Evolutionary conservation across 345 rosid genomes (phyloP).

Genomic region (Passiflora organensis): DNA sequence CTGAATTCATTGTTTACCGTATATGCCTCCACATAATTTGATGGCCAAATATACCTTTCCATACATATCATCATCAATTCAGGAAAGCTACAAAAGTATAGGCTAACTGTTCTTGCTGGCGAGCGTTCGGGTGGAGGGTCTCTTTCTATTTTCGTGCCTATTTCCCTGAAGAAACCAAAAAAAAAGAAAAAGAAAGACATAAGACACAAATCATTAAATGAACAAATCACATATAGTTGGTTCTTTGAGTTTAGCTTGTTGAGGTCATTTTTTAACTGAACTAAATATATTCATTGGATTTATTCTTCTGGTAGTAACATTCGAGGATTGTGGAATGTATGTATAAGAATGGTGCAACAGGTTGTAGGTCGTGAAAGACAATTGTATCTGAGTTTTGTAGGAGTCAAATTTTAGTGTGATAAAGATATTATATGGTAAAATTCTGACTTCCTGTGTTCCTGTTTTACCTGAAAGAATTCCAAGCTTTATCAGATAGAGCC

Average conservation of each 20-base stretch:
- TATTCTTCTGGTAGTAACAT: slow-evolving; percentile 44
- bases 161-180: slow-evolving; percentile 14
- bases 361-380: slow-evolving; percentile 3
- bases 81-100: too few species aligned
- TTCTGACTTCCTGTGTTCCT: not conserved
- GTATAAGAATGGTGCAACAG: slow-evolving; percentile 19
- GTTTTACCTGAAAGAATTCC: not conserved
- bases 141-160: slow-evolving; percentile 14
- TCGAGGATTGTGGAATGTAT: slow-evolving; percentile 32
- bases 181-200: slow-evolving; percentile 8
- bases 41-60: too few species aligned
- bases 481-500: too few species aligned
- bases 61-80: too few species aligned
- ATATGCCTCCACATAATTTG: too few species aligned
- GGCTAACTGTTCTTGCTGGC: slow-evolving; percentile 46
- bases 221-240: too few species aligned
- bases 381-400: slow-evolving; percentile 27
- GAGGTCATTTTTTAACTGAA: slow-evolving; percentile 19
- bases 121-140: slow-evolving; percentile 33
- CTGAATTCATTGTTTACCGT: too few species aligned
- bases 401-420: slow-evolving; percentile 5
- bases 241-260: slow-evolving; percentile 21
- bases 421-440: not conserved
- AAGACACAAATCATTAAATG: slow-evolving; percentile 24
- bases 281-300: slow-evolving; percentile 47